phyloP scores from a whole-genome alignment of 1,139 yeast genomes.

The Cylindricascospora bacillispora region DNA sequence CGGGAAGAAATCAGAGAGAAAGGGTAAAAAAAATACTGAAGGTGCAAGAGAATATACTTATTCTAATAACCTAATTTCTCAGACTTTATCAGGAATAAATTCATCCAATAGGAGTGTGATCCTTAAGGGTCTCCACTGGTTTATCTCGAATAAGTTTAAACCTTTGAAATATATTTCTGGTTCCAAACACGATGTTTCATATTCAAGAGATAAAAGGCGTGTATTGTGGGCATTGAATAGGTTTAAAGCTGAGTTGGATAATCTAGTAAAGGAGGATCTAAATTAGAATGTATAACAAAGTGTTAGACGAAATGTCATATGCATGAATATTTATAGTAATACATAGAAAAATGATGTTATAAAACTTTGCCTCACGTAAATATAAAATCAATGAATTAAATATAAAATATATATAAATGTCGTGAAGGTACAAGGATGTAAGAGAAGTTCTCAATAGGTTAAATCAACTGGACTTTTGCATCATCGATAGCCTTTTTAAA shows the following conservation, averaged over 20 bases:
- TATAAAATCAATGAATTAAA: too few relatives aligned
- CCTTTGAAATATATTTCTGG: slow-evolving; percentile 43
- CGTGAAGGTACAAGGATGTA: too few relatives aligned
- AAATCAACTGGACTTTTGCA: slow-evolving; percentile 19
- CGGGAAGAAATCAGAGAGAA: slow-evolving; percentile 51
- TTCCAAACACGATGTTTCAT: slow-evolving; percentile 11
- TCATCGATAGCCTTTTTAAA: slow-evolving; percentile 44
- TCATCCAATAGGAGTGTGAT: slow-evolving; percentile 44
- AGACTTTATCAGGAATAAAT: slow-evolving; percentile 41
- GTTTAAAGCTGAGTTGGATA: too few relatives aligned
- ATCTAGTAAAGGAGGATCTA: too few relatives aligned
- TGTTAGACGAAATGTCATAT: too few relatives aligned
- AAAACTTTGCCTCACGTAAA: too few relatives aligned
- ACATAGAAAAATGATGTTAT: too few relatives aligned
- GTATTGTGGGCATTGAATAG: slow-evolving; percentile 45
- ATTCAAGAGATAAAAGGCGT: slow-evolving; percentile 44
- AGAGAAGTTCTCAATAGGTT: too few relatives aligned
- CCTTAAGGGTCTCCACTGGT: slow-evolving; percentile 62
- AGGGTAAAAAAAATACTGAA: slow-evolving; percentile 31
- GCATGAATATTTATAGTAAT: too few relatives aligned
- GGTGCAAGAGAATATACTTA: slow-evolving; percentile 32
- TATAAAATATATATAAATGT: too few relatives aligned
- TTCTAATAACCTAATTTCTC: slow-evolving; percentile 42
- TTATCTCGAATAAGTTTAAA: slow-evolving; percentile 42
- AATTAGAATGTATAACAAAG: too few relatives aligned